Base-by-base conservation (phyloP, 805 yeast genomes). In the Myxozyma kluyveri region DNA sequence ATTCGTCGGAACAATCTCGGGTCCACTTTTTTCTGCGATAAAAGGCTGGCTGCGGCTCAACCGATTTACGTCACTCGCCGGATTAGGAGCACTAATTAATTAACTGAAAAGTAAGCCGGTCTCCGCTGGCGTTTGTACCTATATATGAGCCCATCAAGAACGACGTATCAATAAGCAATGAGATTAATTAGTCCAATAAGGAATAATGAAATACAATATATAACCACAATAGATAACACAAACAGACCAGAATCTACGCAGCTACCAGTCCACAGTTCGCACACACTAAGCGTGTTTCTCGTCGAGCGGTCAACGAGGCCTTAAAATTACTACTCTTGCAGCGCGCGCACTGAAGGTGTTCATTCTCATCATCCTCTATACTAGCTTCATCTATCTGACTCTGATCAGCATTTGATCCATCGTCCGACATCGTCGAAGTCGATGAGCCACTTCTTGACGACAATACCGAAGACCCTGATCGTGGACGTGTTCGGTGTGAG, bases 271-370 rank as follows among this genome's bases (percentile, higher is more conserved):
- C 50, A 35, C 59, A 55, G 23, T 24, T 43, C 35, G 49, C 31
- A 32, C 59, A 55, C 2, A 49, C 54, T 17, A 55, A 39, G 26
- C 21, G 43, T 22, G 59, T 52, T 37, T 53, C 51, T 37, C 47
- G 43, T n/a, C 44, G 33, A 17, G 50, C 50, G 18, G 50, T 55
- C 10, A 48, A 38, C 29, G 46, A 37, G 22, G 59, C 59, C 46
- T 48, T 55, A 33, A 55, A 55, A 36, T 48, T 48, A 31, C 24
- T 31, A 14, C 58, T 50, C 3, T 44, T 40, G 40, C 59, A 55
- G 12, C 42, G 40, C 26, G 39, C 33, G 23, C 59, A 55, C n/a
- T 12, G n/a, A 21, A 55, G 35, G 46, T 53, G 54, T 31, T 41
- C 48, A 17, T 33, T 51, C 42, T 18, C 36, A 22, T 14, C 43